Percentiles rank a stretch among this genome's conserved stretches.
These are phyloP conservation scores for Zarea fungicola DNA, from an alignment of 2,329 filamentous ascomycete genomes.

Conservation along the genomic window DNA sequence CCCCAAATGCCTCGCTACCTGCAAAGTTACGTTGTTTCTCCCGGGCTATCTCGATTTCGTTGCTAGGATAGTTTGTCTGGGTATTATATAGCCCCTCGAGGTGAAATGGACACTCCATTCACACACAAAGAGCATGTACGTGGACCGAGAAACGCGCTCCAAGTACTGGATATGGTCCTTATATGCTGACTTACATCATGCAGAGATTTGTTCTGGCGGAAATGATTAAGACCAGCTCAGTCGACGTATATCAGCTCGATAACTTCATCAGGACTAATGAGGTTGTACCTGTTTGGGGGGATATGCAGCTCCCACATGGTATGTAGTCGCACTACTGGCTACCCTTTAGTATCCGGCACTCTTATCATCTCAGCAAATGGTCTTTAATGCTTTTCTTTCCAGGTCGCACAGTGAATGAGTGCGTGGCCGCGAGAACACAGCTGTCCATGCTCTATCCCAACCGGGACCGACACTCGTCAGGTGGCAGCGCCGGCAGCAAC, in stretches of 20 bases:
- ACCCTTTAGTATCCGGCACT: too few species aligned
- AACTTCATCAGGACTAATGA: slow-evolving; percentile 40
- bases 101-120: slow-evolving; percentile 26
- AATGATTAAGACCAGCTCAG: slow-evolving; percentile 51
- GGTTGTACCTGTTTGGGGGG: slow-evolving; percentile 41
- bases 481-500: slow-evolving; percentile 19
- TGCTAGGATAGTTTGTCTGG: background rate
- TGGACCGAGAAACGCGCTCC: slow-evolving; percentile 13
- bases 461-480: slow-evolving; percentile 22
- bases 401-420: slow-evolving; percentile 46
- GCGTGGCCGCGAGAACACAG: slow-evolving; percentile 34
- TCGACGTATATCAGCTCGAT: slow-evolving; percentile 42
- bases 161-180: background rate
- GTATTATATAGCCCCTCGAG: background rate
- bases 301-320: slow-evolving; percentile 45
- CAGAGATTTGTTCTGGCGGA: slow-evolving; percentile 54
- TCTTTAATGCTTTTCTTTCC: slow-evolving; percentile 13
- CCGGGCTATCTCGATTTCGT: background rate
- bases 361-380: too few species aligned
- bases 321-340: too few species aligned
- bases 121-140: slow-evolving; percentile 49
- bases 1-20: slow-evolving; percentile 11
- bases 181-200: slow-evolving; percentile 1
- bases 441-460: slow-evolving; percentile 28
- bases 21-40: slow-evolving; percentile 4